Conservation (phyloP, 2,329 filamentous ascomycete species). For the Colletotrichum trifolii region DNA sequence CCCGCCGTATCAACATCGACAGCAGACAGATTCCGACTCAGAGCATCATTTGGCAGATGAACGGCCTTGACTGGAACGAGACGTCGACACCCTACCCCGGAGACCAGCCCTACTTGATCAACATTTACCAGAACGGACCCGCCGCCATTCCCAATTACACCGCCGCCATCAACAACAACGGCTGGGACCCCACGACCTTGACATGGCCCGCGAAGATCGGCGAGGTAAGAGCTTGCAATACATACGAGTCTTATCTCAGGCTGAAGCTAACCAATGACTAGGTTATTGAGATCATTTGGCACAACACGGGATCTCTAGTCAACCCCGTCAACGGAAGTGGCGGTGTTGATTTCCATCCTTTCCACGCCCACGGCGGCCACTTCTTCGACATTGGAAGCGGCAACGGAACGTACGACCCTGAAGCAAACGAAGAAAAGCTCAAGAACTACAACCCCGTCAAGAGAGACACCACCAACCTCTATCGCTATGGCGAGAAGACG, state of each 20-base stretch:
- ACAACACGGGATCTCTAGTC: conserved; percentile 32
- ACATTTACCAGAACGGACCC: conserved; percentile 60
- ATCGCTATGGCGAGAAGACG: conserved; percentile 60
- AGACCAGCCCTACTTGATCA: conserved; percentile 59
- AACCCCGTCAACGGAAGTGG: conserved; percentile 49
- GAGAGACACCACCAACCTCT: conserved; percentile 65
- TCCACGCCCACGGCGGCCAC: conserved; percentile 66
- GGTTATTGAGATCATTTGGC: conserved; percentile 30
- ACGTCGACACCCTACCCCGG: conserved; percentile 24
- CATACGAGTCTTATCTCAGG: conserved; percentile 46
- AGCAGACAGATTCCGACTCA: conserved; percentile 14
- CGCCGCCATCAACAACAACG: conserved; percentile 58
- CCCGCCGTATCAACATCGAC: conserved; percentile 59
- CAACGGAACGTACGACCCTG: conserved; percentile 62
- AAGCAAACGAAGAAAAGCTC: conserved; percentile 55
- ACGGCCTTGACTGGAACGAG: conserved; percentile 59
- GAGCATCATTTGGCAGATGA: conserved; percentile 42
- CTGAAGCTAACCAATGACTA: not conserved
- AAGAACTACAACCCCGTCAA: conserved; percentile 48
- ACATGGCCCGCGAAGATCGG: conserved; percentile 65
- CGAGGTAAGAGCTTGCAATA: conserved; percentile 66
- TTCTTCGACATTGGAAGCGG: conserved; percentile 65
- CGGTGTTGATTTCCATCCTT: conserved; percentile 60
- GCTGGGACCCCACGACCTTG: conserved; percentile 63
- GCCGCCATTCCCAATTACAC: conserved; percentile 62